phyloP scores from a whole-genome alignment of 83 land plant species.

The Picea abies region DNA sequence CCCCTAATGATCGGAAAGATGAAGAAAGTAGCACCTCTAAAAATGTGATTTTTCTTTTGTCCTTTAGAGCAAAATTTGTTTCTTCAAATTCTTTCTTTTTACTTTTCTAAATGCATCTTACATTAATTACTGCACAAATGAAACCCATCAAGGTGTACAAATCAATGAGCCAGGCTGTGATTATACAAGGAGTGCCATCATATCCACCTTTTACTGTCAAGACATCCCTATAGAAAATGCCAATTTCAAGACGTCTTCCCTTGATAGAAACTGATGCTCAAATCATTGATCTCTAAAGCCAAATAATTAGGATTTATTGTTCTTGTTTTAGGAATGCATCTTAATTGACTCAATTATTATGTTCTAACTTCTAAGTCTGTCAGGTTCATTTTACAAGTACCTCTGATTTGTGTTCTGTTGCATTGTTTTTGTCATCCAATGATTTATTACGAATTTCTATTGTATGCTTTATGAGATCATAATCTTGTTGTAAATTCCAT shows the following conservation, averaged over 20 bases:
- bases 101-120: too few species aligned
- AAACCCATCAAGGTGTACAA: too few species aligned
- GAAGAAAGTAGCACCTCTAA: neutral
- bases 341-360: neutral
- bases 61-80: neutral
- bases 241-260: too few species aligned
- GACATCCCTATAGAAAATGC: too few species aligned
- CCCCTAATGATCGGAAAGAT: neutral
- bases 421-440: neutral
- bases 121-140: too few species aligned
- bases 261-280: neutral
- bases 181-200: too few species aligned
- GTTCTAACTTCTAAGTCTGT: neutral
- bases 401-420: neutral
- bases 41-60: constrained; percentile 2
- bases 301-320: neutral
- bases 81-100: too few species aligned
- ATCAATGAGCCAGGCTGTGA: too few species aligned
- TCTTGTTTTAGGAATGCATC: neutral
- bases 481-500: neutral
- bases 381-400: neutral
- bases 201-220: too few species aligned
- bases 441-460: neutral
- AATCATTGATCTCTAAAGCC: neutral
- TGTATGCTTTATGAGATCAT: neutral